Percentiles rank a stretch among this genome's conserved stretches.
Evolutionary conservation across 768 basidiomycete genomes (phyloP).

Genomic region (Mycena galopus): DNA sequence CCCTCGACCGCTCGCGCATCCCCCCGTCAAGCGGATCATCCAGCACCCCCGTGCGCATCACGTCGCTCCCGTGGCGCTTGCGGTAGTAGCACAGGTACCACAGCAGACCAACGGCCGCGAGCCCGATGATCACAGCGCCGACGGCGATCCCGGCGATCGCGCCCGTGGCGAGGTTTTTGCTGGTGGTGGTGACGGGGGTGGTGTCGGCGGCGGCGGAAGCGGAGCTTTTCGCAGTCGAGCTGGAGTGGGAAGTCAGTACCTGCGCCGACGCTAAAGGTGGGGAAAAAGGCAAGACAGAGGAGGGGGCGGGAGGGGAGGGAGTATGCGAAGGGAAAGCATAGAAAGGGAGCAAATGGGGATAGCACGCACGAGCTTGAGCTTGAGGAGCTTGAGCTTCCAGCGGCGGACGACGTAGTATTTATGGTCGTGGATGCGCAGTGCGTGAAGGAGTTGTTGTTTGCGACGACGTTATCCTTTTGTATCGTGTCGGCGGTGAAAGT

Average conservation of each 20-base stretch:
- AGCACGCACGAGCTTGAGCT: background rate
- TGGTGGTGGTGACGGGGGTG: background rate
- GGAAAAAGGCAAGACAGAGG: background rate
- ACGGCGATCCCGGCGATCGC: constrained; percentile 36
- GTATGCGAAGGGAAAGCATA: constrained; percentile 31
- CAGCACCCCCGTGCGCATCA: background rate
- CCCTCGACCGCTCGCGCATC: background rate
- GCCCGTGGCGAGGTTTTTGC: constrained; percentile 13
- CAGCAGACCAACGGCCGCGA: background rate
- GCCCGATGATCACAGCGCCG: constrained; percentile 20
- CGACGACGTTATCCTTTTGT: constrained; percentile 31
- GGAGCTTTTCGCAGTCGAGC: constrained; percentile 51
- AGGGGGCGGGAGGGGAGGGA: background rate
- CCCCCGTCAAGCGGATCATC: background rate
- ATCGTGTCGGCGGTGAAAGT: constrained; percentile 34
- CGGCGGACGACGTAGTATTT: constrained; percentile 12
- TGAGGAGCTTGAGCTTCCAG: background rate
- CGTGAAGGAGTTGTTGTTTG: constrained; percentile 37
- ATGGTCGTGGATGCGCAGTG: constrained; percentile 36
- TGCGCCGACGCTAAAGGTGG: too few species aligned
- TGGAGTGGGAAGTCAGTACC: constrained; percentile 46
- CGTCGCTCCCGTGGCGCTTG: background rate
- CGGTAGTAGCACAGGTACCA: constrained; percentile 20
- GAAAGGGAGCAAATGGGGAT: background rate
- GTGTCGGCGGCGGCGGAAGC: constrained; percentile 41